Evolutionary conservation across 257 asterid genomes (phyloP), one percentile per base, ranked within the genome.

Genomic region (Anisodus tanguticus): DNA sequence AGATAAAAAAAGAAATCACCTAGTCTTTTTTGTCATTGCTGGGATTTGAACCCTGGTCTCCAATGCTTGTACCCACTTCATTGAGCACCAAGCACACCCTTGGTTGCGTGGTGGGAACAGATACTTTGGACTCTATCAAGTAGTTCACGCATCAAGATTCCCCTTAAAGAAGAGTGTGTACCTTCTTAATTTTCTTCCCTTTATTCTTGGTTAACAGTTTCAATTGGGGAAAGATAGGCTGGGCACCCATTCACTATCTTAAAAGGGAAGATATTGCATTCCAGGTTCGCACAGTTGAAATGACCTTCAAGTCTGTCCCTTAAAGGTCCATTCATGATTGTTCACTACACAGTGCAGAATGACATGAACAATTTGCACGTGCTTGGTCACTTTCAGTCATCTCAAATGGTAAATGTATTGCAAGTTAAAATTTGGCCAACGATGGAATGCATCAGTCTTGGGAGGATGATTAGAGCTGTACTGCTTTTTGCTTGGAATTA

Each of bases 261-360:
- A 72, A 47, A 72, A 10, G 37, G 39, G 59, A 41, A 3, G 80
- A 47, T 19, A 72, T 35, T 76, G 45, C 62, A 11, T 43, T 76
- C 45, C 19, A 76, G 81, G 81, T 76, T 54, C 3, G 22, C 62
- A 47, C 62, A 76, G 51, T 37, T 3, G 51, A 76, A 22, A 76
- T 22, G 62, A 35, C 63, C 60, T 76, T 76, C 81, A 51, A 76
- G 62, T 76, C 22, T 49, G 81, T 45, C 2, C 62, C 80, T 12
- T 72, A 72, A 31, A 22, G 80, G 41, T 45, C 80, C 80, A 74
- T 49, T 74, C 62, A 49, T 51, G n/a, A 74, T 49, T 74, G 62
- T 11, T 47, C 8, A 11, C 59, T 9, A 19, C 54, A 47, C 41
- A 64, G 12, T 64, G 31, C 60, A 74, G 60, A 49, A 12, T 49